Percentiles rank a stretch among this genome's conserved stretches.
Evolutionary conservation across 2,329 filamentous ascomycete species (phyloP).

Genomic region (Colletotrichum caudatum): DNA sequence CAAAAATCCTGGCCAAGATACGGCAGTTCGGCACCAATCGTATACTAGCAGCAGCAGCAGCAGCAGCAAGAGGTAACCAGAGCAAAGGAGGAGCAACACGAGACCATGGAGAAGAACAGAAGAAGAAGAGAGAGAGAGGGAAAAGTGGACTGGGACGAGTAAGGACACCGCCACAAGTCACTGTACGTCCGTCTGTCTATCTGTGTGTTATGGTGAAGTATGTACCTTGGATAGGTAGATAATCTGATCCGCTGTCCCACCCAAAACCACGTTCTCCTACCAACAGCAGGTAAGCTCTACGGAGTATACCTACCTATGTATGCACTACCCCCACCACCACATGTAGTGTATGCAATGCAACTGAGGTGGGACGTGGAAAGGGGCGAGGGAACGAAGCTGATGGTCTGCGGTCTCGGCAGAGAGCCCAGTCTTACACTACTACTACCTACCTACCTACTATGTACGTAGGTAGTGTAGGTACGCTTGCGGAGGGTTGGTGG

Average conservation of each 20-base stretch:
- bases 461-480: too few relatives aligned
- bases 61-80: not conserved
- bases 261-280: not conserved
- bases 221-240: not conserved
- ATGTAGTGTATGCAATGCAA: slow-evolving; percentile 3
- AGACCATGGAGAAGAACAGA: not conserved
- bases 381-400: slow-evolving; percentile 16
- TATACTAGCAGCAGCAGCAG: not conserved
- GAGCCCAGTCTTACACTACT: slow-evolving; percentile 10
- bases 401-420: slow-evolving; percentile 38
- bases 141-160: slow-evolving; percentile 7
- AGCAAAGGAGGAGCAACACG: not conserved
- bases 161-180: not conserved
- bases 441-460: too few relatives aligned
- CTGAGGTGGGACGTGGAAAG: slow-evolving; percentile 11
- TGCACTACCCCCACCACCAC: too few relatives aligned
- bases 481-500: slow-evolving; percentile 14
- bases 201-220: not conserved
- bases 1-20: not conserved
- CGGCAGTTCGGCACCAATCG: slow-evolving; percentile 6
- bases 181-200: too few relatives aligned
- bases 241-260: not conserved
- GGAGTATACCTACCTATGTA: too few relatives aligned
- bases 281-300: too few relatives aligned
- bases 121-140: not conserved